Base-by-base conservation (phyloP, 306 rosid genomes). In the Oxytropis ochrocephala region DNA sequence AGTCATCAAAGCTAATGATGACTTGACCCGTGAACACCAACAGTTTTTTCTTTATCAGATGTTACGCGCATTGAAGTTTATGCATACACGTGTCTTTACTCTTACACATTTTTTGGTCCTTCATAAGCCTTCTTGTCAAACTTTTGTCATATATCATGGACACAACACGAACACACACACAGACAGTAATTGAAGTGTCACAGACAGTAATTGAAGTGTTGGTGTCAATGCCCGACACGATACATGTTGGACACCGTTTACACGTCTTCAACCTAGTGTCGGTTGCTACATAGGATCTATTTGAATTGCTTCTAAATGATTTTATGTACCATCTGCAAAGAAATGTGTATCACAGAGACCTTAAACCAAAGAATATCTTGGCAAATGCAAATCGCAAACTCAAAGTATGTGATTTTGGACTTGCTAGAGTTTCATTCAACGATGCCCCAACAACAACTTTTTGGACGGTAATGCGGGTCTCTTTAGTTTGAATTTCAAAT, bases 321-420 rank as follows among this genome's bases (percentile, higher is more conserved):
- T 19, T 64, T 66, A 21, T 57, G 43, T 60, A 17, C 77, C 58
- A 72, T 76, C n/a, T 85, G 89, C 92, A n/a, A 94, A 97, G 97
- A 64, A 94, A 84, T 84, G 97, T 90, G 44, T 90, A 87, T 82
- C 98, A 94, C 69, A 81, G 98, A 80, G 98, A 94, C 82, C 87
- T 94, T 53, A 94, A 94, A 80, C 98, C 98, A 8, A 94, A 94
- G 80, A 94, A 94, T 72, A 90, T 94, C 73, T 80, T 94, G 85
- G 97, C 96, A 61, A 94, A 94, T 72, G 98, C 98, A 61, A 90
- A 94, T 80, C 88, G 98, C 84, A 94, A 94, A 73, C 98, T 94
- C 43, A 94, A 94, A 85, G 79, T 94, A 47, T 94, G 98, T 78
- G 98, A 94, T 81, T 88, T 94, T 82, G 98, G 98, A 59, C 81